Percentiles rank a stretch among this genome's conserved stretches.
Evolutionary conservation across 805 yeast genomes (phyloP).

Genomic region (Sugiyamaella mastotermitis): DNA sequence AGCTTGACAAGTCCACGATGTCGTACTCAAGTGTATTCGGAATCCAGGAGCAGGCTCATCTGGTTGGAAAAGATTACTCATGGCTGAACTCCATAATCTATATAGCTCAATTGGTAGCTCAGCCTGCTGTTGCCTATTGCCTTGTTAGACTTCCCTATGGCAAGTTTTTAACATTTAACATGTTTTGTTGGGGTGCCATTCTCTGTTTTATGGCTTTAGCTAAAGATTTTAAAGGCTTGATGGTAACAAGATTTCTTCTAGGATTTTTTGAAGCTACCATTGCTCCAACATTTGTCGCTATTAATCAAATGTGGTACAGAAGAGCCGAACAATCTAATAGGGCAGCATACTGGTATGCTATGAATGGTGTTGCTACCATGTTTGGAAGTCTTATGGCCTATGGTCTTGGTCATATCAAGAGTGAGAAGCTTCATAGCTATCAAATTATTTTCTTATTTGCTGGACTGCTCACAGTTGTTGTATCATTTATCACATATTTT

Average conservation of each 20-base stretch:
- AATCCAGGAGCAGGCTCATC: slow-evolving; percentile 35
- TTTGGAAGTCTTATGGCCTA: slow-evolving; percentile 47
- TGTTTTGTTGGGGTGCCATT: slow-evolving; percentile 18
- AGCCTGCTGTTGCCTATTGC: slow-evolving; percentile 40
- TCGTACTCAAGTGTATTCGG: slow-evolving; percentile 50
- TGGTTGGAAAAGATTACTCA: slow-evolving; percentile 35
- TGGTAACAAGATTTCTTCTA: slow-evolving; percentile 12
- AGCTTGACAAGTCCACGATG: slow-evolving; percentile 45
- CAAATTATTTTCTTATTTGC: slow-evolving; percentile 56
- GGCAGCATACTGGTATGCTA: slow-evolving; percentile 33
- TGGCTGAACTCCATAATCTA: slow-evolving; percentile 44
- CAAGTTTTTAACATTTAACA: slow-evolving; percentile 17
- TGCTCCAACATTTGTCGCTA: slow-evolving; percentile 47
- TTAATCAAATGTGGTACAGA: slow-evolving; percentile 56
- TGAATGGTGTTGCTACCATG: slow-evolving; percentile 39
- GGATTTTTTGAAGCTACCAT: slow-evolving; percentile 18
- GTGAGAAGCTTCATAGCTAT: slow-evolving; percentile 28
- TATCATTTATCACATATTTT: slow-evolving; percentile 20
- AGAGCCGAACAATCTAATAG: slow-evolving; percentile 42
- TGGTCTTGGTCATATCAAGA: slow-evolving; percentile 33
- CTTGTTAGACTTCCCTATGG: slow-evolving; percentile 23
- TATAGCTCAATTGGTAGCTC: slow-evolving; percentile 42
- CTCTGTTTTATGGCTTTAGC: slow-evolving; percentile 16
- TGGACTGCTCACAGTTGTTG: slow-evolving; percentile 35
- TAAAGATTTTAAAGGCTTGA: slow-evolving; percentile 11